These are phyloP conservation scores for Echria macrotheca DNA, from an alignment of 495 filamentous ascomycete genomes.

Conservation along the genomic window DNA sequence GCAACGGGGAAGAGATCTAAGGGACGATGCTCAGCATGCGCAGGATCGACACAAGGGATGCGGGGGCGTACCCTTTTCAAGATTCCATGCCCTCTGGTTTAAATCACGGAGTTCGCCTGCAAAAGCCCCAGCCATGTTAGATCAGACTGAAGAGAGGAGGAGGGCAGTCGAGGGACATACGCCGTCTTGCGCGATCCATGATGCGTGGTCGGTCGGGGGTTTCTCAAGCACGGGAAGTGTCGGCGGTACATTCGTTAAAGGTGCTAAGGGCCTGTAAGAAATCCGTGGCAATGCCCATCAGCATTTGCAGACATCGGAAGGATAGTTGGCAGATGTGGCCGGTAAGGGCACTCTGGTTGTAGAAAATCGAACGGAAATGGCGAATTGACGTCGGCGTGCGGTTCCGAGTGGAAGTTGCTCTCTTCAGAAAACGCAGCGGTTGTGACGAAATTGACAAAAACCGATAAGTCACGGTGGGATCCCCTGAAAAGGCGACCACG, in stretches of 20 bases:
- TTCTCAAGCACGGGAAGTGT: conserved; percentile 6
- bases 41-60: no score
- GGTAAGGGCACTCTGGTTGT: background rate
- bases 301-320: conserved; percentile 44
- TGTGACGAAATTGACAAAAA: conserved; percentile 28
- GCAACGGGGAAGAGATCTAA: conserved; percentile 75
- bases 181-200: conserved; percentile 85
- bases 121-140: background rate
- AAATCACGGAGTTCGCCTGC: conserved; percentile 83
- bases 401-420: conserved; percentile 6
- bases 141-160: background rate
- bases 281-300: conserved; percentile 41
- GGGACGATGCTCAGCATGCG: no score
- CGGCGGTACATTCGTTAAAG: conserved; percentile 36
- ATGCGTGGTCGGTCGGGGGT: conserved; percentile 26
- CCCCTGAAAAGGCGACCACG: conserved; percentile 5
- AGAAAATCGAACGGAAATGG: background rate
- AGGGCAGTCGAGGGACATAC: conserved; percentile 43
- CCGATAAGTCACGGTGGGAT: conserved; percentile 16
- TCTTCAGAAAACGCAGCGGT: conserved; percentile 13
- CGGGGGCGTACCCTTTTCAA: conserved; percentile 63
- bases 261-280: conserved; percentile 43
- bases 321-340: conserved; percentile 8
- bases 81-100: conserved; percentile 83
- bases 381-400: background rate